Base-by-base conservation (phyloP, 441 rosid genomes). In the Raphanus hybrid region DNA sequence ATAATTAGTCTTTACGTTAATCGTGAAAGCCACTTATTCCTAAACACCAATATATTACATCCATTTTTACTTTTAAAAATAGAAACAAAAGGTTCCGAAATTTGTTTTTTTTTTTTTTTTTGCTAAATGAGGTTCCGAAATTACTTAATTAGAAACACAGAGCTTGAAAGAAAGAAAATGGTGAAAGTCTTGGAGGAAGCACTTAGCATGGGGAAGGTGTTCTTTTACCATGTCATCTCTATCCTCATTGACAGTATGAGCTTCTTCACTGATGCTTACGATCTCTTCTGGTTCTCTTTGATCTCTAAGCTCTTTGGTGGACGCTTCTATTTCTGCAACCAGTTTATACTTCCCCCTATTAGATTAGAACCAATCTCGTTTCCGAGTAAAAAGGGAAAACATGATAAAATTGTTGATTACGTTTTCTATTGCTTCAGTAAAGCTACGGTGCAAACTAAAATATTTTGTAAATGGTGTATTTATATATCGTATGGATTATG, bases 261-360 rank as follows among this genome's bases (percentile, higher is more conserved):
- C 8, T 85, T 85, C 76, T 85, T 87, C 80, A 77, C 83, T 4
- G 86, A 83, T 45, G 86, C 88, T 0, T 85, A 83, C 39, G 84
- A 86, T 71, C 84, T 81, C 10, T 86, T 84, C 57, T 81, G 84
- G 78, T 60, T 83, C 52, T 82, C 81, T 54, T 62, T 80, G 12
- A 75, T 82, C 73, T 74, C 82, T 15, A 82, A 78, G 66, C 62
- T 86, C 60, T 86, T 86, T 16, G 88, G 88, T 11, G 82, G 85
- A 69, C 64, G 81, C 7, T 85, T 29, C 81, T 26, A 5, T 71
- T 81, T 83, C 81, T 32, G 67, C 59, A 54, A 76, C 41, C 41
- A 26, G 32, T 1, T 34, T n/a, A 5, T 41, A 18, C 6, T 15
- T 34, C 48, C 63, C 50, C 10, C 2, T 41, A 29, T 32, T 15